These are phyloP conservation scores for Cladosporium oxysporum DNA, from an alignment of 2,329 filamentous ascomycete species.

Conservation along the genomic window DNA sequence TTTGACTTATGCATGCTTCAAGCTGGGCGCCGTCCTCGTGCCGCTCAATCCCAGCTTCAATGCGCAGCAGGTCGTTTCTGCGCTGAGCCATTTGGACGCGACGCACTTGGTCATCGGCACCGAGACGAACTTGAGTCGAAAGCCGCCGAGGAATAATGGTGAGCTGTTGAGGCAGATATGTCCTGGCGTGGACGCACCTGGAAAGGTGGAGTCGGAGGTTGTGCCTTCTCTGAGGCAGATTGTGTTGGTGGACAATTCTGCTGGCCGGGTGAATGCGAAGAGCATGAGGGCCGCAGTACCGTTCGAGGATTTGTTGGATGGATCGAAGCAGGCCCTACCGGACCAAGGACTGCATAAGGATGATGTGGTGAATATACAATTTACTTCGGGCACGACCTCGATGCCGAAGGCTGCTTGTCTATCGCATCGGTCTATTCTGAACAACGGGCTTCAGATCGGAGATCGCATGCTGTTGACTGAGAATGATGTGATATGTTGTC, in stretches of 20 bases:
- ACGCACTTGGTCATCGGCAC: conserved; percentile 79
- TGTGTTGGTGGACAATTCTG: conserved; percentile 77
- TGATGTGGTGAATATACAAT: conserved; percentile 92
- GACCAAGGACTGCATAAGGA: conserved; percentile 54
- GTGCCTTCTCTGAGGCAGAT: conserved; percentile 72
- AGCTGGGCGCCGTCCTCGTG: conserved; percentile 89
- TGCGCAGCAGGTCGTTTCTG: conserved; percentile 72
- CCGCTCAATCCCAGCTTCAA: conserved; percentile 92
- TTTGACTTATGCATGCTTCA: conserved; percentile 87
- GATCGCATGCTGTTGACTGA: conserved; percentile 78
- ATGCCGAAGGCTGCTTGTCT: conserved; percentile 86
- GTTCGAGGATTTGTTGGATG: conserved; percentile 48
- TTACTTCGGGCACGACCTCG: conserved; percentile 93
- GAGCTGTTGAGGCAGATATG: conserved; percentile 54
- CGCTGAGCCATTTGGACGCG: conserved; percentile 72
- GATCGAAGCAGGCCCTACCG: conserved; percentile 43
- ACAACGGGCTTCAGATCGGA: conserved; percentile 86
- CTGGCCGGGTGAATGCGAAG: conserved; percentile 52
- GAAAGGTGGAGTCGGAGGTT: conserved; percentile 52
- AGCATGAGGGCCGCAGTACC: conserved; percentile 46
- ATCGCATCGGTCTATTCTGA: conserved; percentile 81
- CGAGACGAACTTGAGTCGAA: conserved; percentile 77
- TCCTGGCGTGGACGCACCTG: conserved; percentile 28
- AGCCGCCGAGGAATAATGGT: conserved; percentile 61
- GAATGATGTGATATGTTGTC: conserved; percentile 67